Base-by-base conservation (phyloP, 139 green algal genomes). In the Diplosphaera chodatii region DNA sequence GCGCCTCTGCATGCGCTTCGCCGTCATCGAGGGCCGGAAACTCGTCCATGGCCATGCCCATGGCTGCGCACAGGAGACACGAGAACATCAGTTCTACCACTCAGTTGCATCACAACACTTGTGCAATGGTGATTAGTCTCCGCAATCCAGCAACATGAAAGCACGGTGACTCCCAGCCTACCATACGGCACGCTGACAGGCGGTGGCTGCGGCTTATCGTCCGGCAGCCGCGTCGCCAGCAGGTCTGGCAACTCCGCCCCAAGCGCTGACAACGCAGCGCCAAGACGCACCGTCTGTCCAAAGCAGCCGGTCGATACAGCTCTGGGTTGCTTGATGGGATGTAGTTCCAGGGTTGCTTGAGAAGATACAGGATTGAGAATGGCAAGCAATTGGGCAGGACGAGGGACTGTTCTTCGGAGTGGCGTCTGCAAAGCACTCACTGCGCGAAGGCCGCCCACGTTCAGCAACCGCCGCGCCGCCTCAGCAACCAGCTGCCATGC, bases 381-480 rank as follows among this genome's bases (percentile, higher is more conserved):
- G n/a, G n/a, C n/a, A n/a, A n/a, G n/a, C n/a, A n/a, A n/a, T n/a
- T n/a, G n/a, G n/a, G n/a, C n/a, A n/a, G n/a, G n/a, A n/a, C n/a
- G n/a, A n/a, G n/a, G n/a, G n/a, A n/a, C n/a, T n/a, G n/a, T n/a
- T n/a, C n/a, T n/a, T n/a, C n/a, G n/a, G n/a, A n/a, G n/a, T n/a
- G n/a, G n/a, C n/a, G n/a, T n/a, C n/a, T n/a, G n/a, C n/a, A n/a
- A n/a, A n/a, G n/a, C n/a, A n/a, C n/a, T n/a, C n/a, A n/a, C n/a
- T n/a, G 40, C 21, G 21, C 74, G 56, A 34, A 77, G 67, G 10
- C 48, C 27, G n/a, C 77, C 81, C 29, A 22, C 29, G 21, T 82
- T 71, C 68, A 93, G 76, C 63, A 91, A 75, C 40, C 65, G 37
- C 82, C 84, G 89, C 1, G 67, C 84, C 32, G 87, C 78, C 13